Conservation (phyloP, 2,329 filamentous ascomycete genomes). For the Diaporthe amygdali region DNA sequence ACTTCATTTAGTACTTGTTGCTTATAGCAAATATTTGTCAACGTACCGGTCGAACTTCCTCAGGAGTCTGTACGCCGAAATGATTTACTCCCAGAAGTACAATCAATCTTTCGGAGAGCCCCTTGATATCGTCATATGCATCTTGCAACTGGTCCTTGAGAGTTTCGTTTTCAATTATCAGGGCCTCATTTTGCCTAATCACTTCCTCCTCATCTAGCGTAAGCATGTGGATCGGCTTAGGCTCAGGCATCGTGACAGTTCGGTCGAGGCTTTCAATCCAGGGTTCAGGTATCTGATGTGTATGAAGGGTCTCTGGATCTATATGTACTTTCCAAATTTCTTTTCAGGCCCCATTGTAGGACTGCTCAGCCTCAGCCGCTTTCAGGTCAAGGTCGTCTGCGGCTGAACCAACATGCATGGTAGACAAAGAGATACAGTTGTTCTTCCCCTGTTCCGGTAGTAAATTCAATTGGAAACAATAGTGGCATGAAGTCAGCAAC, state of each 20-base stretch:
- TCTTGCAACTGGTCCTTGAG: background rate
- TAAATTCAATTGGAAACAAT: background rate
- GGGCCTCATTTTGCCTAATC: background rate
- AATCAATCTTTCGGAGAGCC: rapidly evolving
- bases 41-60: background rate
- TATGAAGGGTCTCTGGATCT: background rate
- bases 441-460: background rate
- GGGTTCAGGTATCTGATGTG: background rate
- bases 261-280: too few species aligned
- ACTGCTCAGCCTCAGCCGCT: background rate
- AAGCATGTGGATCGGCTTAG: background rate
- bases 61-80: background rate
- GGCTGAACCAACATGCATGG: background rate
- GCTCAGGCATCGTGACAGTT: background rate
- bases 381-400: background rate
- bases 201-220: background rate
- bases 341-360: background rate
- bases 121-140: too few species aligned
- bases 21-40: background rate
- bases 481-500: background rate
- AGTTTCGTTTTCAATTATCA: background rate
- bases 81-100: background rate
- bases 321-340: background rate
- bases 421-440: background rate
- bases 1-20: background rate